Evolutionary conservation across 495 filamentous ascomycete genomes (phyloP).

Genomic region (Talaromyces ruber): DNA sequence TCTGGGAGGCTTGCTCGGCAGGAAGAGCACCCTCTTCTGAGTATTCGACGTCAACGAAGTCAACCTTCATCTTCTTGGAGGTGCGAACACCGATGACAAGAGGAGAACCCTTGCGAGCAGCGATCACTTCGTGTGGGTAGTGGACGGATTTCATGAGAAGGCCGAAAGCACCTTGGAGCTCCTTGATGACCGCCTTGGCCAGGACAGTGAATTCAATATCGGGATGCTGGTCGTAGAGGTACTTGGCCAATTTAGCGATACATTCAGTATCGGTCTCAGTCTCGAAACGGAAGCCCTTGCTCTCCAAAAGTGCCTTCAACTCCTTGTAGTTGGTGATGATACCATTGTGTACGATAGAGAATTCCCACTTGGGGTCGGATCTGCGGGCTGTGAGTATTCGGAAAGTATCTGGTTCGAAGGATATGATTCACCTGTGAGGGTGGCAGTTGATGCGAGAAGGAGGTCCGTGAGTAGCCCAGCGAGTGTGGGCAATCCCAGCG

Average conservation of each 20-base stretch:
- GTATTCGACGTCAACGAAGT: slow-evolving; percentile 98
- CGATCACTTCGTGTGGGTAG: slow-evolving; percentile 96
- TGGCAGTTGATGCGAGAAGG: slow-evolving; percentile 95
- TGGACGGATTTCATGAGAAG: slow-evolving; percentile 95
- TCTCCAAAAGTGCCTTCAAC: slow-evolving; percentile 82
- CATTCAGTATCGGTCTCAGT: slow-evolving; percentile 98
- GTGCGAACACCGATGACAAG: slow-evolving; percentile 93
- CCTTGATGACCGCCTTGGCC: slow-evolving; percentile 94
- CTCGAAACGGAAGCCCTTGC: slow-evolving; percentile 97
- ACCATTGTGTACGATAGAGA: slow-evolving; percentile 96
- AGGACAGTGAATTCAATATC: slow-evolving; percentile 92
- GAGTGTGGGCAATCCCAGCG: slow-evolving; percentile 95
- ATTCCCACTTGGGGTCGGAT: slow-evolving; percentile 86
- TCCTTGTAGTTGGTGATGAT: slow-evolving; percentile 99
- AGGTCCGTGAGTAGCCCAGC: slow-evolving; percentile 95
- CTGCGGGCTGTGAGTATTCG: slow-evolving; percentile 19
- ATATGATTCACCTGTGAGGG: slow-evolving; percentile 75
- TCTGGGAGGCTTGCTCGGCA: slow-evolving; percentile 92
- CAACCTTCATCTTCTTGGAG: slow-evolving; percentile 98
- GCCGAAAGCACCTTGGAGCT: slow-evolving; percentile 95
- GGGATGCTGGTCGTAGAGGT: slow-evolving; percentile 92
- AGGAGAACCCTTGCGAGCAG: slow-evolving; percentile 94
- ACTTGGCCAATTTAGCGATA: slow-evolving; percentile 97
- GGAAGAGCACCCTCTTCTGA: slow-evolving; percentile 79
- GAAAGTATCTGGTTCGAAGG: background rate